Evolutionary conservation across 768 basidiomycete genomes (phyloP).

Genomic region (Agrocybe praecox): DNA sequence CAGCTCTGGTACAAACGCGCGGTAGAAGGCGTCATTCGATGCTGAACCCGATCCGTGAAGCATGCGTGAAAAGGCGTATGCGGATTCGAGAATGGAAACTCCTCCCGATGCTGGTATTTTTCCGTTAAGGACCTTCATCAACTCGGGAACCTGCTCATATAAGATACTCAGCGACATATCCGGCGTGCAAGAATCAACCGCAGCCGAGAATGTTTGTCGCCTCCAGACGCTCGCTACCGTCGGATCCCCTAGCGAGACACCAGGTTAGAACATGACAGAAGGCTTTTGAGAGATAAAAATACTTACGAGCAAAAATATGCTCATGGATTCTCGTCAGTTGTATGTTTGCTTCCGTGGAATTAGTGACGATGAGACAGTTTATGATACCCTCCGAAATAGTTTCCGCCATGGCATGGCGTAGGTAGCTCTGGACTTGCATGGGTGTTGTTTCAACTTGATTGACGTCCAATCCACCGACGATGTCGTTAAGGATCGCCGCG

Average conservation of each 20-base stretch:
- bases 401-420: conserved; percentile 82
- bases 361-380: conserved; percentile 86
- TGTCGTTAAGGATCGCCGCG: conserved; percentile 59
- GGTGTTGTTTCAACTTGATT: conserved; percentile 50
- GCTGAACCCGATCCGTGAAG: conserved; percentile 69
- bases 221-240: conserved; percentile 92
- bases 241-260: conserved; percentile 62
- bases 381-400: conserved; percentile 77
- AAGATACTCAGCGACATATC: conserved; percentile 72
- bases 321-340: conserved; percentile 88
- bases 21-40: conserved; percentile 78
- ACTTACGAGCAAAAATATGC: conserved; percentile 80
- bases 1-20: conserved; percentile 84
- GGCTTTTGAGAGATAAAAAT: background rate
- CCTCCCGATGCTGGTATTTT: conserved; percentile 47
- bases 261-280: background rate
- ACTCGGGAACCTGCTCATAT: conserved; percentile 68
- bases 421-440: conserved; percentile 77
- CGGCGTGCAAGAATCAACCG: conserved; percentile 75
- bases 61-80: conserved; percentile 84
- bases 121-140: conserved; percentile 54
- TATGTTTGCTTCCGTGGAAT: conserved; percentile 80
- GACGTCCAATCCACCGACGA: conserved; percentile 52
- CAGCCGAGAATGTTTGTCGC: conserved; percentile 86
- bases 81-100: conserved; percentile 66